Evolutionary conservation across 2,329 filamentous ascomycete genomes (phyloP).

Genomic region (Tothia fuscella): DNA sequence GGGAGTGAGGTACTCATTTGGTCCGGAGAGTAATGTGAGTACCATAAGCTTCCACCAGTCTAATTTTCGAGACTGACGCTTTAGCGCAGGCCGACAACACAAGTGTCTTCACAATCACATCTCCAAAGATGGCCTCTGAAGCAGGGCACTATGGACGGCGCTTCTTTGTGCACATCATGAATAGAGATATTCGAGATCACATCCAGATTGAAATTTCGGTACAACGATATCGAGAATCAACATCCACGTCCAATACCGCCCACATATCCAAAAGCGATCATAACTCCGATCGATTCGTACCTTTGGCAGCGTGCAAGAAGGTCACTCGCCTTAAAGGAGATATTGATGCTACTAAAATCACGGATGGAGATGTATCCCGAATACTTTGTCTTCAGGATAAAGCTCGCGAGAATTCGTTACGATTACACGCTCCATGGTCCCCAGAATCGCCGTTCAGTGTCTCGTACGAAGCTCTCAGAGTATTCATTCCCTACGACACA

Average conservation of each 20-base stretch:
- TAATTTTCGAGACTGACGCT: not conserved
- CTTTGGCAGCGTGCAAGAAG: conserved; percentile 18
- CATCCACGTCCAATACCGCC: conserved; percentile 19
- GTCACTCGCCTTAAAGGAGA: conserved; percentile 17
- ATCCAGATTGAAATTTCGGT: conserved; percentile 26
- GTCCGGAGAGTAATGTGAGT: no score
- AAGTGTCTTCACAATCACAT: conserved; percentile 9
- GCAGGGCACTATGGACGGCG: not conserved
- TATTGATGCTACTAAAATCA: conserved; percentile 22
- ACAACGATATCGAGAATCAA: not conserved
- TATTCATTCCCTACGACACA: conserved; percentile 20
- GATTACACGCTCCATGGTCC: conserved; percentile 26
- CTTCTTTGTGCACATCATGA: conserved; percentile 26
- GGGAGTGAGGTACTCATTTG: conserved; percentile 9
- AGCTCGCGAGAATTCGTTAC: conserved; percentile 17
- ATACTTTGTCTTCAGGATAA: conserved; percentile 19
- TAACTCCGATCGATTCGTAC: no score
- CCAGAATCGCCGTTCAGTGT: conserved; percentile 21
- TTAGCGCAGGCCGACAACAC: not conserved
- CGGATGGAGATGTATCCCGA: conserved; percentile 22
- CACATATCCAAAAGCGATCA: conserved; percentile 20
- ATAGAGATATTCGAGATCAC: conserved; percentile 21
- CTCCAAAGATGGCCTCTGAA: conserved; percentile 1
- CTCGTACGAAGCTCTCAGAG: conserved; percentile 11
- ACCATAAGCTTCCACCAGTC: not conserved